Conservation (phyloP, 2,329 filamentous ascomycete genomes). For the Hypoxylon sp. region DNA sequence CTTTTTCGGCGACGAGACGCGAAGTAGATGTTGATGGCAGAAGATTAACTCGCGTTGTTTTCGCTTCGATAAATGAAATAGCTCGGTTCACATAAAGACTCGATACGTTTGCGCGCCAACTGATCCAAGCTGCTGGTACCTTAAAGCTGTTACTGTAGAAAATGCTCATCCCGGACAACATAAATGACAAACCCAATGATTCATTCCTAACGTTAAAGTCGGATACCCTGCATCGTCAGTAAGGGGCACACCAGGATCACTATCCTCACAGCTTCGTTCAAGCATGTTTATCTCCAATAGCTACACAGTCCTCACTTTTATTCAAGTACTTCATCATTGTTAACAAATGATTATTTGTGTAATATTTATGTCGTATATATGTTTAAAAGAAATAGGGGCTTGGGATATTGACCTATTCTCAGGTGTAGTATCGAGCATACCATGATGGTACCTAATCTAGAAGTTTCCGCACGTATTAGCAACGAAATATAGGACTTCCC, state of each 20-base stretch:
- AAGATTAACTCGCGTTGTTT: conserved; percentile 8
- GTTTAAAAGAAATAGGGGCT: neutral
- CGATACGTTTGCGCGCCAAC: conserved; percentile 8
- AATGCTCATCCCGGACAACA: neutral
- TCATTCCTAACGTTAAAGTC: neutral
- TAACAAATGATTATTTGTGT: neutral
- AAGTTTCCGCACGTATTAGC: neutral
- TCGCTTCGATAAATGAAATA: conserved; percentile 9
- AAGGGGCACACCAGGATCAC: neutral
- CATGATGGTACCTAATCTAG: neutral
- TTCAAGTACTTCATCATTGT: neutral
- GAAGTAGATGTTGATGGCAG: conserved; percentile 1
- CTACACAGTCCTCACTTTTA: neutral
- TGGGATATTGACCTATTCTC: neutral
- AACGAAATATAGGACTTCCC: neutral
- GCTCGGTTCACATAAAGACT: neutral
- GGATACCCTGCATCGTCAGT: neutral
- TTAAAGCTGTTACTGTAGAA: neutral
- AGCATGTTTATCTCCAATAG: neutral
- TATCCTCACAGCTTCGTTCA: neutral
- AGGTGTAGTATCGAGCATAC: neutral
- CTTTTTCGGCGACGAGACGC: neutral
- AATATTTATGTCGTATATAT: neutral
- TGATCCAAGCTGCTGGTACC: neutral
- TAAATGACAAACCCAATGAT: neutral